A percentile compares a stretch with the other conserved stretches of the same genome.
These are phyloP conservation scores for Moelleriella libera DNA, from an alignment of 2,329 filamentous ascomycete genomes.

Conservation along the genomic window DNA sequence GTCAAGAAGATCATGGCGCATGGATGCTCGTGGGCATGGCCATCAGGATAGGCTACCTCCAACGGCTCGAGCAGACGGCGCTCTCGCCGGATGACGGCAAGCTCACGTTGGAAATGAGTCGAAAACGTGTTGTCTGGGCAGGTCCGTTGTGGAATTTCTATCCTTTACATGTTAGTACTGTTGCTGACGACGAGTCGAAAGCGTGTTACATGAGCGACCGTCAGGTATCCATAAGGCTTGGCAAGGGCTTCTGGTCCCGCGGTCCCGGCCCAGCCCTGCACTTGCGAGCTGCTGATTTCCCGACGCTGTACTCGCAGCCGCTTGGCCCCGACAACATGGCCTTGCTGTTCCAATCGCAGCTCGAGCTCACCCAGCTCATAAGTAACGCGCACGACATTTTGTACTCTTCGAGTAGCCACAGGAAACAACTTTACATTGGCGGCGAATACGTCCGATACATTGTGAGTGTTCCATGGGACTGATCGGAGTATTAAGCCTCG, in stretches of 20 bases:
- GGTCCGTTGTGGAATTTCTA: conserved; percentile 13
- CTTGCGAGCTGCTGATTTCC: conserved; percentile 51
- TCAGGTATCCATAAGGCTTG: conserved; percentile 56
- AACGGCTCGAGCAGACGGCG: conserved; percentile 54
- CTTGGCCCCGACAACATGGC: conserved; percentile 53
- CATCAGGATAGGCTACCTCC: conserved; percentile 54
- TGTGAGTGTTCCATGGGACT: conserved; percentile 9
- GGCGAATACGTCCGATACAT: conserved; percentile 64
- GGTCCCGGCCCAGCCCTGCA: conserved; percentile 54
- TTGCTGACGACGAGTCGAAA: conserved; percentile 4
- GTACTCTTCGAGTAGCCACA: conserved; percentile 56
- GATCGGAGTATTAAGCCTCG: not conserved
- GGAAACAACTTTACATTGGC: conserved; percentile 54
- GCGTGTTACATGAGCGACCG: conserved; percentile 53
- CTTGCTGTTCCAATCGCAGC: conserved; percentile 54
- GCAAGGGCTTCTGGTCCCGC: conserved; percentile 60
- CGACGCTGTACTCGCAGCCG: conserved; percentile 43
- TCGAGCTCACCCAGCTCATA: conserved; percentile 59
- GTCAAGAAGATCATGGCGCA: conserved; percentile 59
- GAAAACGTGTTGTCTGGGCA: conserved; percentile 55
- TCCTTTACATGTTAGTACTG: too few species aligned
- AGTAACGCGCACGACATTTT: conserved; percentile 62
- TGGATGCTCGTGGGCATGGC: conserved; percentile 69
- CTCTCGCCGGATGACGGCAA: conserved; percentile 45
- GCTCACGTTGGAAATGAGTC: conserved; percentile 44